Base-by-base conservation (phyloP, 768 basidiomycete genomes). In the Kwoniella heveanensis region DNA sequence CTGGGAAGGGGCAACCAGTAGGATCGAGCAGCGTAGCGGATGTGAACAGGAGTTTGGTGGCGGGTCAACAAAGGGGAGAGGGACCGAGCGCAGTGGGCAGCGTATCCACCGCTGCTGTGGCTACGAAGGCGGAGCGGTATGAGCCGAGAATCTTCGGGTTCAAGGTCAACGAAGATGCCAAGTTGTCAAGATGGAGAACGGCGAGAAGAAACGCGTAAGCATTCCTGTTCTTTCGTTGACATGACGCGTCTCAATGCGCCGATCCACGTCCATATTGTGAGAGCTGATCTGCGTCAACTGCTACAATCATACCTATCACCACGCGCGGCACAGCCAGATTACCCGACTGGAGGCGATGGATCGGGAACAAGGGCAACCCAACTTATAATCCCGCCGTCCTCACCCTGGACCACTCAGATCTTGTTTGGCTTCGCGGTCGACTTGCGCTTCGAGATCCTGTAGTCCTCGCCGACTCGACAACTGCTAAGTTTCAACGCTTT, bases 81-180 rank as follows among this genome's bases (percentile, higher is more conserved):
- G 70, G 85, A 29, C 70, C 66, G 19, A 66, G 57, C 29, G 57
- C 84, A 19, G 84, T 86, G 2, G 87, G 86, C 21, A 89, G 89
- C 2, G 83, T 87, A 48, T 91, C 87, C 73, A 96, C 93, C 2
- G 88, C 92, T 12, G 84, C 82, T 48, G 90, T 86, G 1, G 94
- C 94, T 8, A 73, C 90, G 60, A 95, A 95, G 81, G 91, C 91
- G 26, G 96, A 98, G 77, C 80, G 92, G 69, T 94, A 96, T 79
- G 84, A 90, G 57, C 94, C 95, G 30, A 87, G 88, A 76, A 94
- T 98, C 56, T 98, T 97, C 80, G 96, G 96, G 1, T 99, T 99
- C 85, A 91, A 93, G 81, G 83, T 98, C 36, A 86, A 97, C 74
- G 96, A 98, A 82, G 88, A 86, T 64, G 95, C 95, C 19, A 94